Evolutionary conservation across 1,284 basidiomycete species (phyloP).

Genomic region (Anthracocystis panici-leucophaei): DNA sequence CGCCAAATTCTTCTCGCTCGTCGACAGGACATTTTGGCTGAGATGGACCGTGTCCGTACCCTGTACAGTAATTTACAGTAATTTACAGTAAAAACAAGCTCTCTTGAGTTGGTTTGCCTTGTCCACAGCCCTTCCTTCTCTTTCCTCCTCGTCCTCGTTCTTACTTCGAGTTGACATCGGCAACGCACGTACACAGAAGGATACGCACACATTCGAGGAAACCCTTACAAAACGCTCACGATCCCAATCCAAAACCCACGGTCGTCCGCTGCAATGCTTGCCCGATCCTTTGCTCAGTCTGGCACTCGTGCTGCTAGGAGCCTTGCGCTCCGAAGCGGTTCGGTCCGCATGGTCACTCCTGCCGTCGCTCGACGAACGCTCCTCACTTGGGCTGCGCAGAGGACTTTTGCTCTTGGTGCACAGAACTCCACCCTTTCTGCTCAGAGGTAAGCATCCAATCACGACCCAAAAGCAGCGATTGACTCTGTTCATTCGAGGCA

Average conservation of each 20-base stretch:
- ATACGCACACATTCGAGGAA: neutral
- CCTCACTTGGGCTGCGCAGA: constrained; percentile 38
- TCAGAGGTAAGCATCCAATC: constrained; percentile 35
- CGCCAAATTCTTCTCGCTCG: constrained; percentile 18
- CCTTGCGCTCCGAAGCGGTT: constrained; percentile 42
- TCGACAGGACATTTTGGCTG: neutral
- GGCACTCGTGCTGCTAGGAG: constrained; percentile 42
- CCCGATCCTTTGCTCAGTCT: constrained; percentile 45
- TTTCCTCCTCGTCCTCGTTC: neutral
- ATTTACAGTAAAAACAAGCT: no score
- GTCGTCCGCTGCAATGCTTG: constrained; percentile 28
- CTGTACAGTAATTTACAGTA: no score
- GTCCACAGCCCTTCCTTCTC: constrained; percentile 15
- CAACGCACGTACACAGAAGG: neutral
- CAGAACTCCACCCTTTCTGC: constrained; percentile 29
- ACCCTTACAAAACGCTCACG: neutral
- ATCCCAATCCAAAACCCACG: neutral
- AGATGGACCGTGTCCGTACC: constrained; percentile 24
- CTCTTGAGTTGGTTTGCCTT: neutral
- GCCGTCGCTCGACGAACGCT: constrained; percentile 49
- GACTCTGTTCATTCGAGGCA: neutral
- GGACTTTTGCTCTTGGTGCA: constrained; percentile 26
- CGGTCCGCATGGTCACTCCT: constrained; percentile 41
- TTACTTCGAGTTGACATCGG: neutral
- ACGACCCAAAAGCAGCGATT: neutral